These are phyloP conservation scores for Aphanomyces stellatus DNA, from an alignment of 352 stramenopile genomes.

Conservation along the genomic window DNA sequence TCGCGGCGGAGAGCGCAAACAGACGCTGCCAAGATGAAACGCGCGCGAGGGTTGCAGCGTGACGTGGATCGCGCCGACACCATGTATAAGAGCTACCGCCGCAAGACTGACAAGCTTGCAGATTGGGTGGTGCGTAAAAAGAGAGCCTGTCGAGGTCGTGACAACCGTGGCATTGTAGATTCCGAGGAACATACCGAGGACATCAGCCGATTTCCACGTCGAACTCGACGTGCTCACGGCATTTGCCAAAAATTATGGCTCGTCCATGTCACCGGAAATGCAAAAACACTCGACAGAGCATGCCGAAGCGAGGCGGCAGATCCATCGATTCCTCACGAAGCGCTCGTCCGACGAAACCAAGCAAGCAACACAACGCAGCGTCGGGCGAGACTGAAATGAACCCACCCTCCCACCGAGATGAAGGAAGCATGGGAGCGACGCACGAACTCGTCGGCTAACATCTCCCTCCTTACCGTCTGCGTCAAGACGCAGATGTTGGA, in stretches of 20 bases:
- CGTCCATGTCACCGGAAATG: background rate
- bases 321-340: conserved; percentile 7
- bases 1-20: background rate
- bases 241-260: conserved; percentile 10
- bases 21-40: background rate
- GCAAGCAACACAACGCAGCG: background rate
- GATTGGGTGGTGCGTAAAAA: background rate
- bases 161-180: background rate
- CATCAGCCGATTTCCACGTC: background rate
- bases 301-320: background rate
- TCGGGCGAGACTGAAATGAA: background rate
- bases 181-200: background rate
- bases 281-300: background rate
- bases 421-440: too few relatives aligned
- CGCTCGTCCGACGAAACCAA: too few relatives aligned
- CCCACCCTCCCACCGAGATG: background rate
- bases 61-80: conserved; percentile 1
- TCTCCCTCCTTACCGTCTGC: too few relatives aligned
- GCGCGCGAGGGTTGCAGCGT: background rate
- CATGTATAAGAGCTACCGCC: conserved; percentile 5
- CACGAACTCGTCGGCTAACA: too few relatives aligned
- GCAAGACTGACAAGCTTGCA: conserved; percentile 1
- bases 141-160: background rate
- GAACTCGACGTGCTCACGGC: background rate
- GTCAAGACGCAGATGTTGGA: too few relatives aligned